Base-by-base conservation (phyloP, 257 asterid genomes). In the Solanum okadae region DNA sequence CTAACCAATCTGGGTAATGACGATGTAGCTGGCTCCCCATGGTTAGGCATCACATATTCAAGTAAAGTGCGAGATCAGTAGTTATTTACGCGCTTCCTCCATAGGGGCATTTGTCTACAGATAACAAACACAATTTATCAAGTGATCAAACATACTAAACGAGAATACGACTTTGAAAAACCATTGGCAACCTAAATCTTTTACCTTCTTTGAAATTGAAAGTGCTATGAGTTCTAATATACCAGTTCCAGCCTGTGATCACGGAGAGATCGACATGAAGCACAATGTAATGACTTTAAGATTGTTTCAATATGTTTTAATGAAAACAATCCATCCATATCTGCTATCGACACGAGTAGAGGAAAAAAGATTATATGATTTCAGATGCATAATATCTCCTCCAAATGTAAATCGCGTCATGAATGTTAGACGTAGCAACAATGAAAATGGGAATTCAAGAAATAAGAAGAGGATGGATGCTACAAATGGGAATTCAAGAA, bases 211-310 rank as follows among this genome's bases (percentile, higher is more conserved):
- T 42, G 46, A 42, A 42, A 42, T 42, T 42, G 46, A 14, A 42
- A 94, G 98, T 87, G 99, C 98, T 87, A 97, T 95, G 75, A 97
- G 96, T 90, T 97, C 98, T n/a, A 98, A 98, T 84, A 97, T 95
- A 86, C 98, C 98, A 49, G 98, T 95, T 87, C 98, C 99, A 89
- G 98, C 99, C 98, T 96, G 94, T 93, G 90, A 88, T 86, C 61
- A 90, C 49, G 76, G 27, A 86, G 75, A 38, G 61, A 86, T 27
- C 25, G 33, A 77, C 11, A 52, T 68, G 40, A 87, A 40, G 46
- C 33, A 79, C 15, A 9, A 38, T 42, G 13, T 22, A 34, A 20
- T 40, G 59, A 88, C 49, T 44, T 44, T 67, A 22, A 85, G 70
- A 84, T 34, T 3, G 14, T 83, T 10, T 38, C 34, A 2, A 31